Evolutionary conservation across 2,329 filamentous ascomycete genomes (phyloP).

Genomic region (Ascosphaera acerosa): DNA sequence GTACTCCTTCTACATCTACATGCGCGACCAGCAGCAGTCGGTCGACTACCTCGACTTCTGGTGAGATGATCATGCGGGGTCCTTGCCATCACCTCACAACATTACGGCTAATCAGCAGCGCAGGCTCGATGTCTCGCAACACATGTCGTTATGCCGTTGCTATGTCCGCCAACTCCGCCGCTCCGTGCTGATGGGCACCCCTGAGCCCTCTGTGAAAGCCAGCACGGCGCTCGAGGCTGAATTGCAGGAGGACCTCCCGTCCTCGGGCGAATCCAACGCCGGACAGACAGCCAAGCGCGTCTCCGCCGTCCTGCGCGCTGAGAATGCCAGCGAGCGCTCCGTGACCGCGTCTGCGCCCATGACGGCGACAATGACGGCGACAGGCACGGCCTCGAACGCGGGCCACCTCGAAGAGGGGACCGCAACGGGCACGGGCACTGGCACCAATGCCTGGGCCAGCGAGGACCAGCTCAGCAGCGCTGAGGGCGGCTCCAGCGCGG

Average conservation of each 20-base stretch:
- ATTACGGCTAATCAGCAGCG: constrained; percentile 3
- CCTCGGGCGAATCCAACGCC: constrained; percentile 50
- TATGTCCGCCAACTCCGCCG: constrained; percentile 88
- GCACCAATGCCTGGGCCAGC: constrained; percentile 14
- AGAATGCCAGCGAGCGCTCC: constrained; percentile 19
- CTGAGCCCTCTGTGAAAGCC: constrained; percentile 55
- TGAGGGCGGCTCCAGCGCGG: too few relatives aligned
- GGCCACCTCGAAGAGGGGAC: too few relatives aligned
- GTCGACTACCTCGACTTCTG: constrained; percentile 98
- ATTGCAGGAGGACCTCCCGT: constrained; percentile 24
- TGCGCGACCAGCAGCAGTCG: constrained; percentile 93
- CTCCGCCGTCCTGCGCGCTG: constrained; percentile 48
- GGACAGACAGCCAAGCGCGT: constrained; percentile 78
- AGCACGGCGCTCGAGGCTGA: constrained; percentile 48
- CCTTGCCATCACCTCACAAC: constrained; percentile 3
- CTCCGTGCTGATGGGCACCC: constrained; percentile 79
- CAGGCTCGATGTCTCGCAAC: constrained; percentile 97
- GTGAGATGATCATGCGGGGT: constrained; percentile 27
- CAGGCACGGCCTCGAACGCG: too few relatives aligned
- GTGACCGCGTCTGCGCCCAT: too few relatives aligned
- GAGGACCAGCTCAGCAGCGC: too few relatives aligned
- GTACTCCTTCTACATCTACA: constrained; percentile 99
- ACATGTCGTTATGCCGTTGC: constrained; percentile 88
- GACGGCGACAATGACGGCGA: too few relatives aligned
- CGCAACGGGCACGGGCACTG: too few relatives aligned